Conservation (phyloP, 495 filamentous ascomycete species). For the Penicillium riverlandense region DNA sequence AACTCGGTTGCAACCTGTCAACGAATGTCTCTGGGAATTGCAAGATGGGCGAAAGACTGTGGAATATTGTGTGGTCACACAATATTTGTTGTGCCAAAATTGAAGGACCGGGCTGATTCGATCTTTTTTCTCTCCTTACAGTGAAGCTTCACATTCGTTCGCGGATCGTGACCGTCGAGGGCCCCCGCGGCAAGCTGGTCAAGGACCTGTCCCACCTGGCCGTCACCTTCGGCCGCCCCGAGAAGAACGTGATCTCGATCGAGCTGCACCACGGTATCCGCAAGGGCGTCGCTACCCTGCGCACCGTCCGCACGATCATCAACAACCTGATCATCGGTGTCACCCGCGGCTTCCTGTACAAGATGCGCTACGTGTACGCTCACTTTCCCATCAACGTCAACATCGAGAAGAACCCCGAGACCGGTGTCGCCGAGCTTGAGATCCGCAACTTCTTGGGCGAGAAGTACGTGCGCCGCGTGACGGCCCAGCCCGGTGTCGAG, state of each 20-base stretch:
- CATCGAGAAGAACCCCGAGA: slow-evolving; percentile 92
- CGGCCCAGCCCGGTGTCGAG: slow-evolving; percentile 83
- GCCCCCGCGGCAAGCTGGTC: slow-evolving; percentile 86
- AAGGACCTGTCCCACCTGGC: slow-evolving; percentile 96
- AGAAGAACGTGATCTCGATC: slow-evolving; percentile 79
- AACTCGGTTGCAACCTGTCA: too few species aligned
- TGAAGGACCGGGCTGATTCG: slow-evolving; percentile 16
- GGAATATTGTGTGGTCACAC: slow-evolving; percentile 4
- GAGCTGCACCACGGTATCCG: slow-evolving; percentile 95
- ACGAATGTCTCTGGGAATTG: too few species aligned
- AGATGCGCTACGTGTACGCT: slow-evolving; percentile 99
- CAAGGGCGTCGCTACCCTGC: slow-evolving; percentile 95
- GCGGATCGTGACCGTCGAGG: slow-evolving; percentile 89
- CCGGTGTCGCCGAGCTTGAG: slow-evolving; percentile 82
- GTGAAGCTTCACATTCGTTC: slow-evolving; percentile 97
- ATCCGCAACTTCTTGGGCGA: slow-evolving; percentile 99
- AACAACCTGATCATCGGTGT: slow-evolving; percentile 98
- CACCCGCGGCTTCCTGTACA: slow-evolving; percentile 99
- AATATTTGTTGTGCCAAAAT: neutral
- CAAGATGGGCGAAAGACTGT: neutral
- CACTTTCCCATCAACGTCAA: slow-evolving; percentile 99
- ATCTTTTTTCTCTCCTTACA: slow-evolving; percentile 35
- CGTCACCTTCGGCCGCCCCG: slow-evolving; percentile 84
- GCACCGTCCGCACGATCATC: slow-evolving; percentile 94
- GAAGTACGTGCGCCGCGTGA: slow-evolving; percentile 93